Evolutionary conservation across 768 basidiomycete genomes (phyloP).

Genomic region (Rhizopogon rudus): DNA sequence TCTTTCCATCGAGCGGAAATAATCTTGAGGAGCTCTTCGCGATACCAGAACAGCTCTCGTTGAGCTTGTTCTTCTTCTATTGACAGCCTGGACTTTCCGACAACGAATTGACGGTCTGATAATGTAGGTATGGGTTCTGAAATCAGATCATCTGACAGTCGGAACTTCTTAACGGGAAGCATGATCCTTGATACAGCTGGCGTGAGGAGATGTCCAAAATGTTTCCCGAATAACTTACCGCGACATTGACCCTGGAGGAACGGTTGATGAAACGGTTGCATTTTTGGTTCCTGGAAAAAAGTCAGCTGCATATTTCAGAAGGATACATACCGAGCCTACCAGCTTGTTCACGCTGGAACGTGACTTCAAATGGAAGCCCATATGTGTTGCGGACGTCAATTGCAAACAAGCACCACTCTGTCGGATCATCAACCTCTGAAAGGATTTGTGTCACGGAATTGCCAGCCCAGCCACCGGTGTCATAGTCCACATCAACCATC

Average conservation of each 20-base stretch:
- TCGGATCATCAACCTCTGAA: slow-evolving; percentile 42
- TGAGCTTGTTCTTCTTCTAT: slow-evolving; percentile 55
- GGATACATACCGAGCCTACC: slow-evolving; percentile 33
- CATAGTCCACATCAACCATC: slow-evolving; percentile 27
- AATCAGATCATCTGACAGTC: slow-evolving; percentile 52
- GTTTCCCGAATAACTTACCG: slow-evolving; percentile 43
- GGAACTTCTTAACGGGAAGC: slow-evolving; percentile 68
- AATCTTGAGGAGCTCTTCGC: slow-evolving; percentile 75
- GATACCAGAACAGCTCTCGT: slow-evolving; percentile 92
- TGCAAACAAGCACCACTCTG: slow-evolving; percentile 81
- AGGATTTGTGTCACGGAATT: slow-evolving; percentile 19
- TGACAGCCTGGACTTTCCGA: slow-evolving; percentile 65
- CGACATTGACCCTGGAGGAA: slow-evolving; percentile 86
- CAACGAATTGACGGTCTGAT: slow-evolving; percentile 87
- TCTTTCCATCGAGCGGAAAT: slow-evolving; percentile 81
- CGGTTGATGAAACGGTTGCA: slow-evolving; percentile 46
- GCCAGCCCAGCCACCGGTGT: slow-evolving; percentile 15
- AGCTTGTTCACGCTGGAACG: slow-evolving; percentile 61
- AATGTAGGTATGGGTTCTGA: slow-evolving; percentile 75
- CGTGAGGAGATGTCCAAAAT: neutral
- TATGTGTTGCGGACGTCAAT: slow-evolving; percentile 92
- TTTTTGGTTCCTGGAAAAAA: slow-evolving; percentile 32
- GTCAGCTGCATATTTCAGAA: neutral
- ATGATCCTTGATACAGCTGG: slow-evolving; percentile 42
- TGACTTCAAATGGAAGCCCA: slow-evolving; percentile 87